phyloP scores from a whole-genome alignment of 352 stramenopile genomes.

The Globisporangium takayamanum region DNA sequence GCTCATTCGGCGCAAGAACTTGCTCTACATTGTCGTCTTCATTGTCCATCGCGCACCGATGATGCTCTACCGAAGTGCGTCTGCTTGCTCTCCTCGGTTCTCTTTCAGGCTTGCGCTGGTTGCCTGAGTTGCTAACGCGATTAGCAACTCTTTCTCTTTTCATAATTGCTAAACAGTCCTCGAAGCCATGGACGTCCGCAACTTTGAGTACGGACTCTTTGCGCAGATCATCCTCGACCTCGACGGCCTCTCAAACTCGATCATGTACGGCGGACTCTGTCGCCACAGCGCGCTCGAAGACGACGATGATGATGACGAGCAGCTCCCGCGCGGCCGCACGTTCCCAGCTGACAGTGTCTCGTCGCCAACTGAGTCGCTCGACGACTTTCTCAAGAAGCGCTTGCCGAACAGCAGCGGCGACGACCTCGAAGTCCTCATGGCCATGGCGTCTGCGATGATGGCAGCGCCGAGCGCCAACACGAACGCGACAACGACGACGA shows the following conservation, averaged over 20 bases:
- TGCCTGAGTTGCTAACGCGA: not conserved
- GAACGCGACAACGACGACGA: conserved; percentile 14
- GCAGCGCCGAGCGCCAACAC: not conserved
- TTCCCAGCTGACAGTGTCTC: conserved; percentile 38
- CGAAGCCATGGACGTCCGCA: conserved; percentile 28
- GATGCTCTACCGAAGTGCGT: conserved; percentile 65
- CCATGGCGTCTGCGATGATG: conserved; percentile 6
- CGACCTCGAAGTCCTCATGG: conserved; percentile 13
- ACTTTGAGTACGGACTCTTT: conserved; percentile 31
- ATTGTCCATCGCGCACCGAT: conserved; percentile 59
- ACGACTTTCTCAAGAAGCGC: conserved; percentile 29
- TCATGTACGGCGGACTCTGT: conserved; percentile 66
- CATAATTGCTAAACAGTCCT: conserved; percentile 22
- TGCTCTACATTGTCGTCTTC: conserved; percentile 72
- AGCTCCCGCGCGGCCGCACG: conserved; percentile 17
- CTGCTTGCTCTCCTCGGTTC: not conserved
- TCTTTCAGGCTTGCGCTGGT: not conserved
- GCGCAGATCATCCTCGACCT: conserved; percentile 62
- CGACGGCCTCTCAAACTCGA: conserved; percentile 64
- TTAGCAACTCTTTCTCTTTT: not conserved
- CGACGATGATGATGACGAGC: conserved; percentile 3
- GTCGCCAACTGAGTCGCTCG: conserved; percentile 32
- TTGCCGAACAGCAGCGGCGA: conserved; percentile 9
- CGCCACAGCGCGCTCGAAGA: conserved; percentile 15
- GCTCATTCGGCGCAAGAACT: conserved; percentile 61